phyloP scores from a whole-genome alignment of 2,329 filamentous ascomycete genomes.

The Xylaria sp. region DNA sequence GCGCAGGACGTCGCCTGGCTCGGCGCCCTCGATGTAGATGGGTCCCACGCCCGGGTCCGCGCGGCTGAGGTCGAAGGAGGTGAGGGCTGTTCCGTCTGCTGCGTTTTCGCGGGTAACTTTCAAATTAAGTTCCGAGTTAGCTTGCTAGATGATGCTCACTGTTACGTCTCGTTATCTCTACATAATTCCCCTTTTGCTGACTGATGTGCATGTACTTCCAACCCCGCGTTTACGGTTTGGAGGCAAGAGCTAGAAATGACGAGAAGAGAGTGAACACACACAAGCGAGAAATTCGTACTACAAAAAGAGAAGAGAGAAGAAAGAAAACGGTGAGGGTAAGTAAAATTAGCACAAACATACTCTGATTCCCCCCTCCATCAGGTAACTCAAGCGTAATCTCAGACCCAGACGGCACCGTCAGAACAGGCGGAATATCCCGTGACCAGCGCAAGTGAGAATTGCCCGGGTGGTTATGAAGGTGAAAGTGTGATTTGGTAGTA shows the following conservation, averaged over 20 bases:
- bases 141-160: background rate
- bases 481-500: constrained; percentile 6
- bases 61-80: constrained; percentile 54
- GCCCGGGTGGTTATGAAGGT: constrained; percentile 15
- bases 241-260: background rate
- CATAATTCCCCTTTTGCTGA: no score
- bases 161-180: background rate
- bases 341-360: constrained; percentile 1
- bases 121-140: background rate
- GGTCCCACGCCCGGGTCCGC: constrained; percentile 64
- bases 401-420: constrained; percentile 57
- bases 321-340: background rate
- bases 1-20: constrained; percentile 63
- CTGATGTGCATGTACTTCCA: background rate
- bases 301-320: no score
- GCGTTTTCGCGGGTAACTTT: constrained; percentile 56
- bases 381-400: constrained; percentile 61
- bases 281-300: no score
- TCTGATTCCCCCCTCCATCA: constrained; percentile 62
- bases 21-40: constrained; percentile 60
- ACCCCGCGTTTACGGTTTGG: background rate
- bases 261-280: background rate
- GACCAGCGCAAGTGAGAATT: constrained; percentile 25
- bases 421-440: constrained; percentile 16
- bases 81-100: constrained; percentile 46